Base-by-base conservation (phyloP, 257 asterid genomes). In the Solanum pennellii region DNA sequence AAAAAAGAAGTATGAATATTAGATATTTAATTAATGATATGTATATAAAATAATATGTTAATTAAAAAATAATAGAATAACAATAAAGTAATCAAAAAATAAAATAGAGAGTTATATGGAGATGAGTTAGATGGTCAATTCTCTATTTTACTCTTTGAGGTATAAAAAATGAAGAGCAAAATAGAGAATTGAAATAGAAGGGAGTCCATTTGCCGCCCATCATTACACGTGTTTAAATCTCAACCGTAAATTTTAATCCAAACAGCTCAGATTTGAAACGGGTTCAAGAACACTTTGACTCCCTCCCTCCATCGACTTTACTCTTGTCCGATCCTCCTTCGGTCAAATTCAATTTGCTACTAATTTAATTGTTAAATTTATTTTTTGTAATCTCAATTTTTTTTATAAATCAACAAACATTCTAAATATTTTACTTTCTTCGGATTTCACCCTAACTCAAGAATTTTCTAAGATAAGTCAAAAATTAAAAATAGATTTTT, bases 191-290 rank as follows among this genome's bases (percentile, higher is more conserved):
- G 7, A 37, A 74, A 18, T 27, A 74, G 27, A 73, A 12, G 49
- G 29, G n/a, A 31, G 14, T 56, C 20, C 83, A 71, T 82, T 87
- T 83, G 89, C 84, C 84, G 65, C 89, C 87, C 79, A 41, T 23
- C 13, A 23, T 33, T 33, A 33, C 35, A 33, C 21, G 12, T 41
- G 7, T 13, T n/a, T 21, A 9, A 75, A 75, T 75, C 21, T 6
- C 16, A 41, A 23, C 60, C 37, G 56, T 27, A 0, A 15, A 82
- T 47, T 59, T 23, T 31, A 75, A 88, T 88, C 90, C 21, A 27
- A 27, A 88, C 86, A 84, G 83, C 75, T 76, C 23, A 45, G 2
- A 74, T 88, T 88, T 72, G 29, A 88, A 88, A 84, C 9, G 37
- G 86, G 86, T 23, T 82, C 49, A n/a, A 85, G 37, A 35, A n/a